phyloP scores from a whole-genome alignment of 2,329 filamentous ascomycete species.

The Trichophyton verrucosum region DNA sequence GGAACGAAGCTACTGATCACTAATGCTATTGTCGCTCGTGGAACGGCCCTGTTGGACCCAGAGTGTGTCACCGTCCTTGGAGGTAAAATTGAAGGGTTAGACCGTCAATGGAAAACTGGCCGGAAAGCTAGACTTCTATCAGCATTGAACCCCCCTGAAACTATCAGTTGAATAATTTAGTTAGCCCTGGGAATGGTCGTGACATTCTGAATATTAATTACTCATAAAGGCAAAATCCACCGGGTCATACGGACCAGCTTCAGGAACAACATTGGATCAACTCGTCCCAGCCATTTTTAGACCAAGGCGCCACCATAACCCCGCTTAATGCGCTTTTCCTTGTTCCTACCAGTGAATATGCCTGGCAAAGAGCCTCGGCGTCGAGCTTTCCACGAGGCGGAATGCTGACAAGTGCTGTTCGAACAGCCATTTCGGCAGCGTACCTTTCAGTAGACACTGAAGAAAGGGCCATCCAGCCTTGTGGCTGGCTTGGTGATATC shows the following conservation, averaged over 20 bases:
- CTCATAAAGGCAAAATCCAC: not conserved
- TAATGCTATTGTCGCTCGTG: conserved; percentile 54
- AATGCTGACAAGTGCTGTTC: conserved; percentile 61
- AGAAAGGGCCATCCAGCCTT: conserved; percentile 69
- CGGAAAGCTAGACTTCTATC: conserved; percentile 57
- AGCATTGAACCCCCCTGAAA: conserved; percentile 33
- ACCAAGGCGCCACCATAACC: conserved; percentile 74
- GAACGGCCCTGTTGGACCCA: conserved; percentile 65
- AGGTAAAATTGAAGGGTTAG: conserved; percentile 71
- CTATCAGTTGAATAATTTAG: not conserved
- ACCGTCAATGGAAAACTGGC: conserved; percentile 62
- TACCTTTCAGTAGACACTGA: conserved; percentile 43
- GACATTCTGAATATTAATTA: not conserved
- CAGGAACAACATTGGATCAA: conserved; percentile 20
- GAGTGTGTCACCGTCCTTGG: conserved; percentile 60
- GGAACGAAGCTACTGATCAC: conserved; percentile 70
- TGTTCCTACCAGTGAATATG: conserved; percentile 61
- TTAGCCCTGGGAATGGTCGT: not conserved
- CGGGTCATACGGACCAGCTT: too few species aligned
- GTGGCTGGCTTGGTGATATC: conserved; percentile 64
- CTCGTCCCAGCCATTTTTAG: conserved; percentile 49
- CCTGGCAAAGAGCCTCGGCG: conserved; percentile 56
- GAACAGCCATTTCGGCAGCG: conserved; percentile 64
- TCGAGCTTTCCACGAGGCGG: conserved; percentile 59
- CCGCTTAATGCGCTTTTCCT: conserved; percentile 64